A percentile compares a stretch with the other conserved stretches of the same genome.
phyloP scores from a whole-genome alignment of 2,329 filamentous ascomycete genomes.

The Cercospora berteroae region DNA sequence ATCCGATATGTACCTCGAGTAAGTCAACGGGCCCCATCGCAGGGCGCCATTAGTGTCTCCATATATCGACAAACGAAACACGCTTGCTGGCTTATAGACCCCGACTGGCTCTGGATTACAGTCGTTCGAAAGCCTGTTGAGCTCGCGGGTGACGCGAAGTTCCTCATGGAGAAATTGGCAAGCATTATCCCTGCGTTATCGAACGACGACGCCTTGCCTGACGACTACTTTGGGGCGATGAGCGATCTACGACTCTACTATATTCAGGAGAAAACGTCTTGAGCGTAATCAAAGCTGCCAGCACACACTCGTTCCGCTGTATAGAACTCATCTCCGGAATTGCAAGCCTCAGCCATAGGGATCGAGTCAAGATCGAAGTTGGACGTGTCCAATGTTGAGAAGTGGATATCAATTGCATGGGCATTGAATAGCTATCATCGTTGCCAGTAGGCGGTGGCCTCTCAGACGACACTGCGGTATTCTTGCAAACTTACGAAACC shows the following conservation, averaged over 20 bases:
- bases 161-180: conserved; percentile 25
- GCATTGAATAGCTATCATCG: neutral
- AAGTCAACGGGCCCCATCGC: conserved; percentile 17
- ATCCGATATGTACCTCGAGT: conserved; percentile 28
- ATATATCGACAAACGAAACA: conserved; percentile 19
- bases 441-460: neutral
- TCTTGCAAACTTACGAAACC: neutral
- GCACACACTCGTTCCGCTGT: neutral
- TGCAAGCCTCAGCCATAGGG: neutral
- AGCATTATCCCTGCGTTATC: conserved; percentile 16
- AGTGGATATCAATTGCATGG: neutral
- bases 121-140: conserved; percentile 28
- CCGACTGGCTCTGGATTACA: conserved; percentile 34
- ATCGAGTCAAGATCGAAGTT: neutral
- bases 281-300: neutral
- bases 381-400: neutral
- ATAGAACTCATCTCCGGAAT: neutral
- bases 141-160: conserved; percentile 26
- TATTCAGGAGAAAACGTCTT: conserved; percentile 26
- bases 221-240: conserved; percentile 25
- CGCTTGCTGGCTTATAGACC: conserved; percentile 25
- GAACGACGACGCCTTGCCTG: conserved; percentile 14
- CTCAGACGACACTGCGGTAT: neutral
- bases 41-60: conserved; percentile 28
- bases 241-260: conserved; percentile 25